Evolutionary conservation across 2,329 filamentous ascomycete species (phyloP), one percentile per base, ranked within the genome.

Genomic region (Arthrobotrys megalospora): DNA sequence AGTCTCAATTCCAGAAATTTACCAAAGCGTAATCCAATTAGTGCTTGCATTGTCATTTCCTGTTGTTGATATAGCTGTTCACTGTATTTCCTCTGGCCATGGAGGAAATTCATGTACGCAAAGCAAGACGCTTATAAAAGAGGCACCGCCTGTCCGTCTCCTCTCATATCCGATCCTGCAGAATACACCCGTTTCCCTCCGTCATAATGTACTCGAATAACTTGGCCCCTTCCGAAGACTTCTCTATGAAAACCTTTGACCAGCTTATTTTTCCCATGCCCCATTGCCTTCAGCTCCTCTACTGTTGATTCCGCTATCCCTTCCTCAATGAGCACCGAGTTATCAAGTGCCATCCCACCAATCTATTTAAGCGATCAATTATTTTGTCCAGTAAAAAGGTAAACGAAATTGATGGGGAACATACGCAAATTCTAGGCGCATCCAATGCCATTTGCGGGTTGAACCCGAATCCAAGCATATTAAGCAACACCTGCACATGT

Each of bases 401-500:
- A 11, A 19, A 21, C 19, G 19, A 3, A 12, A 19, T 10, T 12
- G 8, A 55, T 43, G 14, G 12, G n/a, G 19, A n/a, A 63, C 55
- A 10, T 76, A 98, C 93, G 82, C 94, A 97, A 80, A 98, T 88
- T n/a, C 96, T 88, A 14, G 96, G 95, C 2, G 95, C 92, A 83
- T 99, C 96, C 0, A 98, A 88, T 1, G 95, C 94, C 76, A 93
- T 90, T 85, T 99, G 96, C 0, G 94, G 94, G 80, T 91, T 91
- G 66, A 93, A 87, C 1, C 90, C 90, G 81, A 94, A 97, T 0
- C 94, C 89, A 0, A 97, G 85, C 88, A 97, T 94, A 80, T 96
- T 97, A 1, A 98, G 87, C 8, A 99, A 85, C 0, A 97, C 94
- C 84, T 98, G 96, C 0, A 98, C 91, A 78, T 98, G 96, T 21